Evolutionary conservation across 345 rosid genomes (phyloP), one percentile per base, ranked within the genome.

Genomic region (Eucalyptus sideroxylon): DNA sequence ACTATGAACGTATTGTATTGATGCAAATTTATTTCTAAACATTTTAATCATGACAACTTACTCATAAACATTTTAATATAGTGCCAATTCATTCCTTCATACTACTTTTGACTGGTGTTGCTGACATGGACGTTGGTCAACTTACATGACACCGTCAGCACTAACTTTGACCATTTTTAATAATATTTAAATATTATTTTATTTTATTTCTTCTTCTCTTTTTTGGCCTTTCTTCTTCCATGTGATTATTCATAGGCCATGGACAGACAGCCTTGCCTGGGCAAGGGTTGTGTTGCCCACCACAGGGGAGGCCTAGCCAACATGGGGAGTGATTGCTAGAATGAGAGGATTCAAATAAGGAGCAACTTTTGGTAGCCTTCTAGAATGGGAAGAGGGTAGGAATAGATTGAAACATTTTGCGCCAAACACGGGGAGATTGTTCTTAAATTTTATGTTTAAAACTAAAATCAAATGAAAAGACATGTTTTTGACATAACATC

Each of bases 201-300:
- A 56, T 23, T 23, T 56, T 55, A 9, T 55, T 21, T 4, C 0
- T 0, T 47, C 1, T 4, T 11, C 11, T 1, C 1, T 10, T 56
- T 23, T 24, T 23, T 24, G 0, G 6, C 30, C 3, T 10, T 24
- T 56, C 30, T 24, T 56, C 30, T 56, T 24, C 30, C 62, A 23
- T 23, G 62, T 56, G 30, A 56, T 6, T 56, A 11, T 30, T 24
- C 62, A 56, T 1, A 9, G 1, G 30, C 30, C 62, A 56, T 24
- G 30, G 30, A 1, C 0, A 1, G 13, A 24, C 3, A 56, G 0
- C 62, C 62, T 56, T 24, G 30, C 62, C 0, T 56, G 2, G 14
- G 30, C 30, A 23, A 56, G 62, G 62, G 62, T 56, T 24, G 30
- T 1, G 0, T 24, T 1, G 2, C 62, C 30, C 6, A 24, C 2